These are phyloP conservation scores for Primulina tabacum DNA, from an alignment of 257 asterid species.

Conservation along the genomic window DNA sequence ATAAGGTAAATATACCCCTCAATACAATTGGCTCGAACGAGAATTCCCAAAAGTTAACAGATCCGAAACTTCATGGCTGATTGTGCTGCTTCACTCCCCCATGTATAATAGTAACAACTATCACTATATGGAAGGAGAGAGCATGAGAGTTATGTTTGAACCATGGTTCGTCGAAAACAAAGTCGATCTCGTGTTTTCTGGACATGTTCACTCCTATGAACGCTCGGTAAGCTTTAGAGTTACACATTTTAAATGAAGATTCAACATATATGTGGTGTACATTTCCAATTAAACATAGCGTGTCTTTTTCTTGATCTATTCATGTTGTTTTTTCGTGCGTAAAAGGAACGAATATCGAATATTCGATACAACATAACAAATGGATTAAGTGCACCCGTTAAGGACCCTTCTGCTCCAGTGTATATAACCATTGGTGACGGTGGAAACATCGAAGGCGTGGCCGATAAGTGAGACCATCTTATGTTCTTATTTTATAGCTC, in stretches of 20 bases:
- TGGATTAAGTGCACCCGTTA: constrained; percentile 37
- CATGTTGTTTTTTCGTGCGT: neutral
- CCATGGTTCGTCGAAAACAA: constrained; percentile 47
- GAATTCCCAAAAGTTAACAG: constrained; percentile 45
- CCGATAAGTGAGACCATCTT: constrained; percentile 26
- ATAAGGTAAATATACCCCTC: constrained; percentile 49
- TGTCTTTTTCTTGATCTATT: neutral
- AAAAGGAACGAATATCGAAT: constrained; percentile 45
- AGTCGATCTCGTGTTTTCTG: constrained; percentile 52
- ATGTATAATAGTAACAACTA: constrained; percentile 44
- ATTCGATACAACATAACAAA: constrained; percentile 42
- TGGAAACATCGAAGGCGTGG: constrained; percentile 62
- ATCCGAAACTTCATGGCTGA: constrained; percentile 48
- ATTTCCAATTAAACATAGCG: neutral
- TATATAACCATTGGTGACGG: constrained; percentile 58
- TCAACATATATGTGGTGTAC: neutral
- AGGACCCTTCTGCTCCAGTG: constrained; percentile 45
- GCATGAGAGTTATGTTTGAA: constrained; percentile 53
- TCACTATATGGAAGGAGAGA: constrained; percentile 60
- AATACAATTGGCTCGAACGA: constrained; percentile 41
- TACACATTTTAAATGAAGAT: neutral
- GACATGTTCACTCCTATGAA: constrained; percentile 57
- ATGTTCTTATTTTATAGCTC: neutral
- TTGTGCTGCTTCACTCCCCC: constrained; percentile 46
- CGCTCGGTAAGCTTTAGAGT: constrained; percentile 33